phyloP scores from a whole-genome alignment of 225 moss, liverwort and hornwort genomes.

The Asterella californica region DNA sequence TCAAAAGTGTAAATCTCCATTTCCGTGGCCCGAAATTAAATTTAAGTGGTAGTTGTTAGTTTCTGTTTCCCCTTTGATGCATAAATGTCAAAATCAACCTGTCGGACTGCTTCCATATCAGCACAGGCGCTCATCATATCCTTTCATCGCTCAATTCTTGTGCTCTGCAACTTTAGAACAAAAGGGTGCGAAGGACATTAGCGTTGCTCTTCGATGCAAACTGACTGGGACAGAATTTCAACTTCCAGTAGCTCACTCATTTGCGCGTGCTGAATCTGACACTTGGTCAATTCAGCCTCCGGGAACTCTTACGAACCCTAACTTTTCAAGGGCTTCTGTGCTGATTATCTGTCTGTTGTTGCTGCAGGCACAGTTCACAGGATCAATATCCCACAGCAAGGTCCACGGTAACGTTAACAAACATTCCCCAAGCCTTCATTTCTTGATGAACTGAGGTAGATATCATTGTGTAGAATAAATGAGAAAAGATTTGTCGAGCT shows the following conservation, averaged over 20 bases:
- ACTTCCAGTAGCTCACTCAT: background rate
- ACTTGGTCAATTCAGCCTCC: background rate
- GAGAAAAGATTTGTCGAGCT: background rate
- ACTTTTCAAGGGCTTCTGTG: background rate
- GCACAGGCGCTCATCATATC: too few relatives aligned
- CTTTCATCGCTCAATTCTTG: too few relatives aligned
- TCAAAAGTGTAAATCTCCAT: slow-evolving; percentile 48
- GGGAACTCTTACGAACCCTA: background rate
- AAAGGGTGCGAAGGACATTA: background rate
- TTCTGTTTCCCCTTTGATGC: too few relatives aligned
- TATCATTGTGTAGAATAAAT: background rate
- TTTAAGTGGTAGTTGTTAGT: background rate
- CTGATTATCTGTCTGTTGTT: background rate
- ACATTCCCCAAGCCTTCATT: background rate
- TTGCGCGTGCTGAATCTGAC: background rate
- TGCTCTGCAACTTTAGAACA: too few relatives aligned
- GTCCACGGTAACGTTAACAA: slow-evolving; percentile 45
- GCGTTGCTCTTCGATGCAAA: background rate
- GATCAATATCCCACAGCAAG: slow-evolving; percentile 58
- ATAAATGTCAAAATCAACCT: too few relatives aligned
- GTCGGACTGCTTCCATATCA: too few relatives aligned
- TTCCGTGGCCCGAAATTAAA: background rate
- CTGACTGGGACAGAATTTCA: background rate
- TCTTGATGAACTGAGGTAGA: background rate
- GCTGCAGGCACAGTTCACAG: slow-evolving; percentile 61